Evolutionary conservation across 495 filamentous ascomycete genomes (phyloP), one percentile per base, ranked within the genome.

Genomic region (Penicillium daleae): DNA sequence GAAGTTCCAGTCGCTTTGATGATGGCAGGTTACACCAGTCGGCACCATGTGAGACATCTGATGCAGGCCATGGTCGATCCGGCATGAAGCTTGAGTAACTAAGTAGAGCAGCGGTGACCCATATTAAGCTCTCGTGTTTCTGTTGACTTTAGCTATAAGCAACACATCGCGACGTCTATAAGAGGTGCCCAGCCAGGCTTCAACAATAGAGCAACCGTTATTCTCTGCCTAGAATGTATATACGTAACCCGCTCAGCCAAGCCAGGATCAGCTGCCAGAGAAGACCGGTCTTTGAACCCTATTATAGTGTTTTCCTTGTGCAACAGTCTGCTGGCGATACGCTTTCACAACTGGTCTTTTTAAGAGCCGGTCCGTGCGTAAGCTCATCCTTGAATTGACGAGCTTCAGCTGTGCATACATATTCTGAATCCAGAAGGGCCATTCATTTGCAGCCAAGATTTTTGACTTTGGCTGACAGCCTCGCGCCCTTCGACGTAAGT

Each of bases 281-380:
- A 55, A 31, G 42, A 63, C 58, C 70, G 66, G 63, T 62, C 59
- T 59, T 54, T 39, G 57, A 70, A 72, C 59, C 69, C 61, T 69
- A 69, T 59, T 69, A 57, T 24, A 69, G 55, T 61, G 37, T 37
- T 32, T n/a, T 13, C 54, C 53, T 48, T 64, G 60, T 67, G 57
- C 63, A 57, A 70, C 61, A 33, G 48, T 72, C 73, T 74, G 70
- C 72, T 77, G 74, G 75, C 74, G 76, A 79, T 77, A 74, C 72
- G 75, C 74, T 76, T 74, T 15, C 7, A 9, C 15, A 62, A 66
- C 70, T 71, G 65, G 66, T 60, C 56, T 56, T 6, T 67, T 48
- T 54, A 46, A 49, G 48, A 56, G 29, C 32, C 40, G 53, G 69
- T 62, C 67, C 63, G 69, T 71, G 69, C 69, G 55, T 55, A 35